Conservation (phyloP, 441 rosid genomes). For the Populus tomentosa region DNA sequence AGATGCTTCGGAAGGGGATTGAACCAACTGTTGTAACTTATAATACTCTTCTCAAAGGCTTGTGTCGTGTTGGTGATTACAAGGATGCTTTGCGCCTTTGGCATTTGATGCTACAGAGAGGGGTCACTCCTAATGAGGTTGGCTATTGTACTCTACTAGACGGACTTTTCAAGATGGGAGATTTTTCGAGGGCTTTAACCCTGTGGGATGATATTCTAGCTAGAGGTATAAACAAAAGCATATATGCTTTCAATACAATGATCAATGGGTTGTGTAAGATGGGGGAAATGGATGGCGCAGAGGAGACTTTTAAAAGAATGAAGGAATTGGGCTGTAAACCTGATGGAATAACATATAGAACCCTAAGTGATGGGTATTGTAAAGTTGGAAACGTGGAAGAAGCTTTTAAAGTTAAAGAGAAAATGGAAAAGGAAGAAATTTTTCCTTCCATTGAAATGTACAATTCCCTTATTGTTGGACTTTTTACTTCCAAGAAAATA, state of each 20-base stretch:
- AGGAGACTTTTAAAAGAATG: slow-evolving; percentile 55
- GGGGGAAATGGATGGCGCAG: slow-evolving; percentile 65
- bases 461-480: slow-evolving; percentile 60
- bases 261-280: slow-evolving; percentile 68
- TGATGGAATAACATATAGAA: slow-evolving; percentile 66
- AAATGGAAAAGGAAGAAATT: slow-evolving; percentile 45
- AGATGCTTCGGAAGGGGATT: slow-evolving; percentile 46
- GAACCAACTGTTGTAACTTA: slow-evolving; percentile 49
- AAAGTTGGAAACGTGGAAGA: slow-evolving; percentile 55
- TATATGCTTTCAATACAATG: slow-evolving; percentile 61
- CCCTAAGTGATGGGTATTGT: slow-evolving; percentile 66
- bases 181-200: slow-evolving; percentile 46
- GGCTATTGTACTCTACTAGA: slow-evolving; percentile 67
- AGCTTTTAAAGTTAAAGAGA: slow-evolving; percentile 49
- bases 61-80: slow-evolving; percentile 43
- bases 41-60: slow-evolving; percentile 77
- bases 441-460: slow-evolving; percentile 58
- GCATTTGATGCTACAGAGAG: slow-evolving; percentile 52
- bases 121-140: slow-evolving; percentile 44
- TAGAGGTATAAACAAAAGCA: slow-evolving; percentile 51
- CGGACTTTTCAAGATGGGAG: slow-evolving; percentile 58
- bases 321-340: slow-evolving; percentile 53
- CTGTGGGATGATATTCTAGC: slow-evolving; percentile 72
- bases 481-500: slow-evolving; percentile 45
- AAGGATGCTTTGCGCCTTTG: slow-evolving; percentile 62